Evolutionary conservation across 2,329 filamentous ascomycete genomes (phyloP), one percentile per base, ranked within the genome.

Genomic region (Didymellaceae sp.): DNA sequence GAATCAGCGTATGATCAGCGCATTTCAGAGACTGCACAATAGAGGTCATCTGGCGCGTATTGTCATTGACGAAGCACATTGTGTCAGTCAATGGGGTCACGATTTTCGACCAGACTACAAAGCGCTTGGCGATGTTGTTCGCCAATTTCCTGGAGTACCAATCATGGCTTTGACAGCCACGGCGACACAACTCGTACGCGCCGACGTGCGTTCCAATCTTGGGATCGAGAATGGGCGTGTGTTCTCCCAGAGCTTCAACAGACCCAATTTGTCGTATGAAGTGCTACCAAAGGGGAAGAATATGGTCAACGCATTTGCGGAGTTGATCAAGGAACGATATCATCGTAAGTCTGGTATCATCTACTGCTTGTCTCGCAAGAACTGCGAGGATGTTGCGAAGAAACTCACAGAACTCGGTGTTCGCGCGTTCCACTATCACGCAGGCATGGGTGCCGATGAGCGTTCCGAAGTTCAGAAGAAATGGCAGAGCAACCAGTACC

Each of bases 11-110:
- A 89, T 97, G 71, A 77, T 86, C 50, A 81, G 79, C 42, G 82
- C 80, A 2, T 80, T 99, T 56, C 76, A 83, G 42, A 79, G 78
- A 2, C 78, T 99, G n/a, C 82, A 96, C 70, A 73, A 74, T 11
- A 85, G 85, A 41, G 78, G 81, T 3, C 89, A 87, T 62, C 84
- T 99, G 43, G 93, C 95, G 13, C 86, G 94, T 20, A 85, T 99
- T 39, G 94, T 99, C 44, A 96, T 99, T 56, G 94, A 99, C 62
- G 95, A 99, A 75, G 94, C 94, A n/a, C 94, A 99, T 72, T 99
- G 94, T 72, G 93, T 99, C 20, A 97, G 94, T 72, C 92, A 99
- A 78, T 99, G 94, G 94, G 94, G 94, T 1, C 94, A 99, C 63
- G 94, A 99, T 72, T 99, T 99, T 70, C 86, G 95, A 35, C 93